Conservation (phyloP, 208 protist genomes). For the Sergeia podlipaevii region DNA sequence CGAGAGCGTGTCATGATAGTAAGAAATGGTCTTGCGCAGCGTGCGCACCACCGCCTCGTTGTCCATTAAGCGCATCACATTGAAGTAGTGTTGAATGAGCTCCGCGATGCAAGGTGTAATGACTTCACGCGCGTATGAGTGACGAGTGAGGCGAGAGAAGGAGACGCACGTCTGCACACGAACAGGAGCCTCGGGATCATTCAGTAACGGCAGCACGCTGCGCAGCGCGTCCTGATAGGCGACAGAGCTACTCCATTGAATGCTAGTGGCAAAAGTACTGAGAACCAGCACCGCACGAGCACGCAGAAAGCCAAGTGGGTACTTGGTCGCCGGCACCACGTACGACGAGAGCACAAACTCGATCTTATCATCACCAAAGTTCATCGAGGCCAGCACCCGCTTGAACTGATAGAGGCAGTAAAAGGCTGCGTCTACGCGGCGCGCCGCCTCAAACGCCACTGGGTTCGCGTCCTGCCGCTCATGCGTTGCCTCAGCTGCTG, state of each 20-base stretch:
- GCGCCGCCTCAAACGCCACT: slow-evolving; percentile 37
- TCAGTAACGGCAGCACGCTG: slow-evolving; percentile 65
- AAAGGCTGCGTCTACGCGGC: slow-evolving; percentile 65
- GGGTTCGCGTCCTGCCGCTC: slow-evolving; percentile 22
- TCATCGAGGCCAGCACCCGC: slow-evolving; percentile 38
- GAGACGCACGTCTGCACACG: slow-evolving; percentile 82
- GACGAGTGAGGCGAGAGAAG: slow-evolving; percentile 79
- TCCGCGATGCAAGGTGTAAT: slow-evolving; percentile 84
- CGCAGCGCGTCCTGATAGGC: slow-evolving; percentile 57
- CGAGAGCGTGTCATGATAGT: slow-evolving; percentile 81
- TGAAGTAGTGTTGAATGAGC: slow-evolving; percentile 89
- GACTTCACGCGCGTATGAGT: slow-evolving; percentile 58
- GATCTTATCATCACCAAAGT: slow-evolving; percentile 65
- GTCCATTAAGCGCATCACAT: slow-evolving; percentile 88
- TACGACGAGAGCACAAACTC: slow-evolving; percentile 76
- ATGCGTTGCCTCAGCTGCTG: slow-evolving; percentile 20
- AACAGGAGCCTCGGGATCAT: slow-evolving; percentile 84
- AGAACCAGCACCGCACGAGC: slow-evolving; percentile 77
- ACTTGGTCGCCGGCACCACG: slow-evolving; percentile 66
- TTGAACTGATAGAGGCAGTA: slow-evolving; percentile 79
- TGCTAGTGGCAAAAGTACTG: slow-evolving; percentile 46
- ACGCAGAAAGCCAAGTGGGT: slow-evolving; percentile 78
- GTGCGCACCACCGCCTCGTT: slow-evolving; percentile 88
- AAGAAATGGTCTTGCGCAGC: slow-evolving; percentile 81
- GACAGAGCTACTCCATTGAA: slow-evolving; percentile 66